Conservation (phyloP, 495 filamentous ascomycete species). For the Monascus purpureus region DNA sequence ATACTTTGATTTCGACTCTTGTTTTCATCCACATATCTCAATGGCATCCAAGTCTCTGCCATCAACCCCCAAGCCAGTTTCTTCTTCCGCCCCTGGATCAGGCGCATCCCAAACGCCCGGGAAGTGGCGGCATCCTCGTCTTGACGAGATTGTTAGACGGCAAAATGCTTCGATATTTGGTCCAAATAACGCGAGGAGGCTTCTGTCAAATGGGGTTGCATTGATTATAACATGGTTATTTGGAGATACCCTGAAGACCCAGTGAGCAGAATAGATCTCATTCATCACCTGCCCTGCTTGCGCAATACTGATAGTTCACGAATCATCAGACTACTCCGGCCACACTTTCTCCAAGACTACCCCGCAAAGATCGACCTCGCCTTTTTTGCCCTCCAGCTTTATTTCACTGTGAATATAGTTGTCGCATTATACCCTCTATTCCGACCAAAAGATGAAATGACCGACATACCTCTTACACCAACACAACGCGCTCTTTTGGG, state of each 20-base stretch:
- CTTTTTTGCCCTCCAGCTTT: conserved; percentile 37
- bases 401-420: conserved; percentile 53
- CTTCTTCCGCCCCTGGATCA: conserved; percentile 27
- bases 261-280: conserved; percentile 17
- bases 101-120: conserved; percentile 50
- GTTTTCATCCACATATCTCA: too few species aligned
- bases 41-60: conserved; percentile 31
- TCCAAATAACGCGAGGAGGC: conserved; percentile 48
- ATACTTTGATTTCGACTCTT: too few species aligned
- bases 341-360: conserved; percentile 9
- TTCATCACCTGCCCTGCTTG: too few species aligned
- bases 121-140: conserved; percentile 74
- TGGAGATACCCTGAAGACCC: conserved; percentile 19
- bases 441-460: conserved; percentile 55
- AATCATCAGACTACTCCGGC: conserved; percentile 13
- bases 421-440: conserved; percentile 54
- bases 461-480: conserved; percentile 84
- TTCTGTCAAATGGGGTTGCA: conserved; percentile 48
- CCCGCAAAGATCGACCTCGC: conserved; percentile 22
- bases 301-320: too few species aligned
- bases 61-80: conserved; percentile 47
- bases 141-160: conserved; percentile 63
- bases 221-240: conserved; percentile 35
- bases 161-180: conserved; percentile 61
- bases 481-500: conserved; percentile 76